phyloP scores from a whole-genome alignment of 768 basidiomycete genomes.

The Boletus coccyginus region DNA sequence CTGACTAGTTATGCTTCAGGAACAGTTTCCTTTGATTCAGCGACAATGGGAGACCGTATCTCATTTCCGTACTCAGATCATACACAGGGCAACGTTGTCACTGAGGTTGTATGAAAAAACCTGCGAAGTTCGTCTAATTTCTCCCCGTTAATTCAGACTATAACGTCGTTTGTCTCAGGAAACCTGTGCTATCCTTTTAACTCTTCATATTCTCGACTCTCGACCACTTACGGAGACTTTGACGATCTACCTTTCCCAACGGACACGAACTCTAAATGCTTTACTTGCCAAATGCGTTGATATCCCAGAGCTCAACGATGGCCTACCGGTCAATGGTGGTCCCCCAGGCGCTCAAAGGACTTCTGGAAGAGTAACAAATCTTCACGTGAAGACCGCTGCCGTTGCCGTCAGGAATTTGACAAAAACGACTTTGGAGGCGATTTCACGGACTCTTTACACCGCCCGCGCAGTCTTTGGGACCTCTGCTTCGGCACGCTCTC shows the following conservation, averaged over 20 bases:
- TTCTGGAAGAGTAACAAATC: background rate
- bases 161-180: slow-evolving; percentile 42
- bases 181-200: slow-evolving; percentile 73
- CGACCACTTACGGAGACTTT: slow-evolving; percentile 74
- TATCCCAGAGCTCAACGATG: slow-evolving; percentile 27
- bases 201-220: slow-evolving; percentile 87
- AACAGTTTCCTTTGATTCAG: slow-evolving; percentile 84
- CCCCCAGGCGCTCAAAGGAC: slow-evolving; percentile 18
- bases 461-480: slow-evolving; percentile 58
- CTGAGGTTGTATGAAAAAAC: slow-evolving; percentile 60
- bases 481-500: slow-evolving; percentile 34
- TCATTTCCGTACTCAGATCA: slow-evolving; percentile 85
- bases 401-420: slow-evolving; percentile 55
- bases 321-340: slow-evolving; percentile 37
- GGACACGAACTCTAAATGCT: slow-evolving; percentile 54
- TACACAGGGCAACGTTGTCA: slow-evolving; percentile 82
- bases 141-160: background rate
- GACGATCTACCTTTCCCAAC: slow-evolving; percentile 66
- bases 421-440: slow-evolving; percentile 48
- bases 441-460: slow-evolving; percentile 57
- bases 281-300: slow-evolving; percentile 37
- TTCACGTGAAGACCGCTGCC: slow-evolving; percentile 35
- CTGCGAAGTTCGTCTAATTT: slow-evolving; percentile 42
- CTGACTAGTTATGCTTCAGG: slow-evolving; percentile 39
- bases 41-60: slow-evolving; percentile 92